Evolutionary conservation across 2,329 filamentous ascomycete genomes (phyloP), one percentile per base, ranked within the genome.

Genomic region (Epichloe festucae): DNA sequence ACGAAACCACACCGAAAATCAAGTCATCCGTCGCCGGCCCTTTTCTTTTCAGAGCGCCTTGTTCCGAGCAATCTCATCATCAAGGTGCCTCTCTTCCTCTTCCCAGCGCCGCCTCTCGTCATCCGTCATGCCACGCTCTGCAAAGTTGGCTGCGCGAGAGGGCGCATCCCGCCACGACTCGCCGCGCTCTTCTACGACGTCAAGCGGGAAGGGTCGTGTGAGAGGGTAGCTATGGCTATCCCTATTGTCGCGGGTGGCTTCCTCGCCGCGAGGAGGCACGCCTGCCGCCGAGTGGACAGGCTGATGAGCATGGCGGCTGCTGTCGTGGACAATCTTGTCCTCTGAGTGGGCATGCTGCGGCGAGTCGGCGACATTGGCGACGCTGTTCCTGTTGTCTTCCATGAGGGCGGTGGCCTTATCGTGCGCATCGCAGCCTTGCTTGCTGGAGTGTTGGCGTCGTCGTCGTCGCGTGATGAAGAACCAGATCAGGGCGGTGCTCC

Each of bases 111-210:
- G 31, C 40, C 81, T 76, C 60, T 81, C 76, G 0, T 75, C 77
- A 8, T 68, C 67, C 46, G 77, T 79, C 77, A 81, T 81, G 48
- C 76, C 74, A n/a, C 79, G 77, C 58, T 81, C 77, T 4, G 79
- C 73, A 36, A 81, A 63, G 54, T 78, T 76, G 17, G 73, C 71
- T 5, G 36, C 41, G 11, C 46, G 35, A 4, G 44, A 77, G 74
- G 45, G 77, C 74, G 31, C 48, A 17, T 31, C 14, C 5, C 34
- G 15, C 5, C 41, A 5, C 4, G 48, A 4, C 10, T 42, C 48
- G 17, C 27, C 39, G 17, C 21, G 47, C 7, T 49, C 27, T 14
- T 34, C 21, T 5, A 17, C 19, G 10, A 31, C 43, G 21, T 46
- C 27, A 27, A 2, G 23, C 23, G 23, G 6, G 23, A 7, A 6